Conservation (phyloP, 371 early-diverging fungal species). For the Paramicrosporidium saccamoebae region DNA sequence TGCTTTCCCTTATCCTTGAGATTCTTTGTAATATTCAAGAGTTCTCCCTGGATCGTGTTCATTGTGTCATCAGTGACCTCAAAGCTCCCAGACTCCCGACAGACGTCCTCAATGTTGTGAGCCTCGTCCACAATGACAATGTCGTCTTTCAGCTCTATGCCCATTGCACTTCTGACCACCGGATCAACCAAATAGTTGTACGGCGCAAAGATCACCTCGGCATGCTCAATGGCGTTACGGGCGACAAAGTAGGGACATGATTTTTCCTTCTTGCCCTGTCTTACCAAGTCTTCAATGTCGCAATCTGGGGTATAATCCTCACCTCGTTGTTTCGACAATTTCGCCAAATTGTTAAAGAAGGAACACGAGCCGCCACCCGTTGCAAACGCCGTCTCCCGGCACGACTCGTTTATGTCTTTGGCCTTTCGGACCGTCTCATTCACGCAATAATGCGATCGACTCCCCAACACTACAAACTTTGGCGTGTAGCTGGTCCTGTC, state of each 20-base stretch:
- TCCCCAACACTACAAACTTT: conserved; percentile 4
- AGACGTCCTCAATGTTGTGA: conserved; percentile 14
- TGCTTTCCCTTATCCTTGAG: conserved; percentile 5
- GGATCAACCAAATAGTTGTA: conserved; percentile 73
- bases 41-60: conserved; percentile 6
- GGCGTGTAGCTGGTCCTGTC: conserved; percentile 6
- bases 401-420: too few species aligned
- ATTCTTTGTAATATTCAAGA: conserved; percentile 5
- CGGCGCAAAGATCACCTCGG: conserved; percentile 57
- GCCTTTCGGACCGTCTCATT: background rate
- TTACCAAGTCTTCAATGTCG: conserved; percentile 37
- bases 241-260: conserved; percentile 57
- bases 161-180: conserved; percentile 14
- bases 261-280: conserved; percentile 8
- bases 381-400: background rate
- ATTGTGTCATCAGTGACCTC: conserved; percentile 12
- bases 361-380: background rate
- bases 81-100: conserved; percentile 6
- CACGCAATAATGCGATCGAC: conserved; percentile 5
- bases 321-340: background rate
- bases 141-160: conserved; percentile 14
- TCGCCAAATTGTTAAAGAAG: background rate
- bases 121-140: conserved; percentile 69
- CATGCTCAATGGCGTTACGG: conserved; percentile 12
- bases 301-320: conserved; percentile 2